Percentiles rank a stretch among this genome's conserved stretches.
These are phyloP conservation scores for Cutaneotrichosporon arboriforme DNA, from an alignment of 1,284 basidiomycete genomes.

Conservation along the genomic window DNA sequence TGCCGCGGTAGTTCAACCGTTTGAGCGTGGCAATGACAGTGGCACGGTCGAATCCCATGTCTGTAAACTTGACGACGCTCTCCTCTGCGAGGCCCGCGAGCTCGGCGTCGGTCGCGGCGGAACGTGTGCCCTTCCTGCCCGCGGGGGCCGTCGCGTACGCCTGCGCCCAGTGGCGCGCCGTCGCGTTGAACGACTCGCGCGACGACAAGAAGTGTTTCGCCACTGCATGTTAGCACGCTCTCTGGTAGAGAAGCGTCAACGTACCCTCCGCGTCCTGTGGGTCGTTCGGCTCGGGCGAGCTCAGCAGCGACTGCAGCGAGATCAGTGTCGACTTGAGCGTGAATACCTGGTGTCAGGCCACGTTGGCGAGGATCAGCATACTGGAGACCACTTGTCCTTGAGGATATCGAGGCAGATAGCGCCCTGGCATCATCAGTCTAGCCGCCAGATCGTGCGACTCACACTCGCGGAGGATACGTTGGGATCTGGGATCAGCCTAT, in stretches of 20 bases:
- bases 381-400: constrained; percentile 73
- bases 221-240: constrained; percentile 50
- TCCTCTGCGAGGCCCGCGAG: constrained; percentile 51
- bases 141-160: constrained; percentile 72
- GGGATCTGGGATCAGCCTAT: constrained; percentile 51
- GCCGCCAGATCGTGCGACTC: constrained; percentile 10
- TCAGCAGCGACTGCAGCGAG: constrained; percentile 90
- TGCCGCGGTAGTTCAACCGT: constrained; percentile 80
- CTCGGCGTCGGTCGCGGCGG: constrained; percentile 36
- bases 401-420: constrained; percentile 60
- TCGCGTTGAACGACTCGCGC: constrained; percentile 79
- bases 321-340: constrained; percentile 96
- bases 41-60: constrained; percentile 50
- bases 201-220: constrained; percentile 94
- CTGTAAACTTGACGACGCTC: constrained; percentile 50
- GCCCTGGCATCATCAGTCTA: constrained; percentile 30
- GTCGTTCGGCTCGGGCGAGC: constrained; percentile 92
- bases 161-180: constrained; percentile 90
- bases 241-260: background rate
- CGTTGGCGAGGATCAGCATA: constrained; percentile 14
- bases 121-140: constrained; percentile 15
- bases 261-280: constrained; percentile 87
- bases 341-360: constrained; percentile 54
- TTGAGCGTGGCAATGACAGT: constrained; percentile 73
- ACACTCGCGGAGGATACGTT: constrained; percentile 90